Evolutionary conservation across 129 eudicot species (phyloP).

Genomic region (Artemisia argyi): DNA sequence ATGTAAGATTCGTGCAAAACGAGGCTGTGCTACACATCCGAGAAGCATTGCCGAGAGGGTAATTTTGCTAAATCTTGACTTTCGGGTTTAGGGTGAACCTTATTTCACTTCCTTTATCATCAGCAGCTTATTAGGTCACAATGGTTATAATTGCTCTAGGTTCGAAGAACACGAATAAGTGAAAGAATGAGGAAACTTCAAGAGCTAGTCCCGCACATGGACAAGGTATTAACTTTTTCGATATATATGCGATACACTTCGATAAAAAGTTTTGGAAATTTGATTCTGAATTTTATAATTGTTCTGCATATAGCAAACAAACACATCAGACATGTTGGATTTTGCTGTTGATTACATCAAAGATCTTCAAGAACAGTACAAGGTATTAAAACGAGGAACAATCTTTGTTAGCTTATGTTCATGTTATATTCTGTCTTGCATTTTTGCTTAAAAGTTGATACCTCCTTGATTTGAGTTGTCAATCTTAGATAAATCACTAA

Average conservation of each 20-base stretch:
- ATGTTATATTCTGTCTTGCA: not conserved
- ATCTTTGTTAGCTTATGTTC: constrained; percentile 4
- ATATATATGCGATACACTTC: not conserved
- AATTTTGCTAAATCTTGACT: constrained; percentile 16
- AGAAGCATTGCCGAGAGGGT: constrained; percentile 99
- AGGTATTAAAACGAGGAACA: constrained; percentile 43
- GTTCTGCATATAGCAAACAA: constrained; percentile 78
- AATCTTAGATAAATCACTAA: not conserved
- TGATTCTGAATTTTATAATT: constrained; percentile 8
- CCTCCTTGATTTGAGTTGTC: not conserved
- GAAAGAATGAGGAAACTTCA: constrained; percentile 96
- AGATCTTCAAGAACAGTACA: constrained; percentile 77
- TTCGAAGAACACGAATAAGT: constrained; percentile 89
- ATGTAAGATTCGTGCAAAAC: constrained; percentile 86
- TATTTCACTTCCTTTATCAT: not conserved
- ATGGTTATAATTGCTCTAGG: constrained; percentile 40
- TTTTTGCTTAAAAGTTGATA: not conserved
- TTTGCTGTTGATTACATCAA: constrained; percentile 94
- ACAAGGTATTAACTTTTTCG: constrained; percentile 55
- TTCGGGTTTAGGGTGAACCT: not conserved
- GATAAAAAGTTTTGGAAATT: not conserved
- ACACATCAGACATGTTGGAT: constrained; percentile 97
- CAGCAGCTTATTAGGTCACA: constrained; percentile 1
- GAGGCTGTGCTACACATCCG: constrained; percentile 99
- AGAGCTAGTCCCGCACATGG: constrained; percentile 98